Evolutionary conservation across 768 basidiomycete genomes (phyloP), one percentile per base, ranked within the genome.

Genomic region (Boletus speciosus): DNA sequence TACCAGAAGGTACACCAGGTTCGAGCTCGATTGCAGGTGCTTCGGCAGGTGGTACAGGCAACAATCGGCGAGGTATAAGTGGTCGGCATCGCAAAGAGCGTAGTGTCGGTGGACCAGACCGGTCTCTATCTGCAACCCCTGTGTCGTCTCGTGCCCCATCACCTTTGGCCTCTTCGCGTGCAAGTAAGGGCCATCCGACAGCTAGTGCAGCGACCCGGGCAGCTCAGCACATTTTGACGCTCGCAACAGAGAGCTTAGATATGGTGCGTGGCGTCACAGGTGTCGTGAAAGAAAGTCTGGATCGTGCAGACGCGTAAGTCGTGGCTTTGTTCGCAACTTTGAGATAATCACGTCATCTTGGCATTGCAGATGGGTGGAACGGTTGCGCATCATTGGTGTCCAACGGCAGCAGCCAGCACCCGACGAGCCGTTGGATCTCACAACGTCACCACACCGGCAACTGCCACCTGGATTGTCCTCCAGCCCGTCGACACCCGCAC

Each of bases 231-330:
- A 85, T 96, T 19, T 67, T 96, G 60, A 83, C 85, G 8, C 81
- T 96, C 9, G 92, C 93, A 12, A 88, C 88, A 14, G 94, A 96
- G 74, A 93, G 92, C 65, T 65, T 96, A 69, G 93, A 96, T 65
- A 95, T 94, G 91, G 84, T 96, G 78, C 78, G 86, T 29, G 84
- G 89, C 29, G 90, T 94, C 29, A 90, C 90, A n/a, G 79, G 82
- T 5, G 90, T 95, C 23, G 88, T 95, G 56, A 87, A 85, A 63
- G 93, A 94, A 56, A 90, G 85, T 57, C 74, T 95, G 69, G 92
- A 94, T 67, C 77, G 86, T 51, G 93, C 93, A 31, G 93, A 95
- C 67, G 81, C 87, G 83, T 92, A 69, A 41, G 85, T 81, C 8
- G 14, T 58, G 38, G 3, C 27, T n/a, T 47, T 32, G 42, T 49